Evolutionary conservation across 305 asterid genomes (phyloP), one percentile per base, ranked within the genome.

Genomic region (Petunia hybrid): DNA sequence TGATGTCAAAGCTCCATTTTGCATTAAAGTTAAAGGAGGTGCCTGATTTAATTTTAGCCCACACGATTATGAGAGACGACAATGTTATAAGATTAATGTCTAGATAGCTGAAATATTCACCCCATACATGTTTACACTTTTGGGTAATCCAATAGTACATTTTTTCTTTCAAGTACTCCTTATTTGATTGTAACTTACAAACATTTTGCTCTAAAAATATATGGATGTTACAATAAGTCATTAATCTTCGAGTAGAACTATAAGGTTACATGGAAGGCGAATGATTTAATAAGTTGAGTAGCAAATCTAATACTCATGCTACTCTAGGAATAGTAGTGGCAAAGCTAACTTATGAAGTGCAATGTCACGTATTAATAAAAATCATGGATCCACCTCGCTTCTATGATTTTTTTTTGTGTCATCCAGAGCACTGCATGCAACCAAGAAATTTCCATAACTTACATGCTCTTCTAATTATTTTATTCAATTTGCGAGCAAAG

Each of bases 1-100:
- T 0, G 93, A 91, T 2, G 86, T 86, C 0, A 81, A 75, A 3
- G 83, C 97, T 41, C 95, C 97, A 0, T 85, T 92, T 5, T 92
- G 97, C 91, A 89, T 92, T 95, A 91, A 82, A 35, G 14, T 59
- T 59, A 22, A 22, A 22, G 31, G 31, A 22, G 31, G 31, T 22
- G 31, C 31, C 31, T 22, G 31, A 22, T 22, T 22, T 22, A 22
- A 22, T 22, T 22, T 22, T 22, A 22, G 31, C 31, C 31, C 31
- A 22, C 31, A 22, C 31, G 31, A 22, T 22, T 22, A 22, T 22
- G 31, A 22, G 31, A 22, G 31, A 22, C 31, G 31, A 22, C 31
- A 22, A 22, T 22, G 31, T 22, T 22, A 22, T 22, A 22, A 22
- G 31, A 22, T 22, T 22, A 22, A 22, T 22, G 31, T 22, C 31